Evolutionary conservation across 2,329 filamentous ascomycete species (phyloP), one percentile per base, ranked within the genome.

Genomic region (Fusarium pseudoanthophilum): DNA sequence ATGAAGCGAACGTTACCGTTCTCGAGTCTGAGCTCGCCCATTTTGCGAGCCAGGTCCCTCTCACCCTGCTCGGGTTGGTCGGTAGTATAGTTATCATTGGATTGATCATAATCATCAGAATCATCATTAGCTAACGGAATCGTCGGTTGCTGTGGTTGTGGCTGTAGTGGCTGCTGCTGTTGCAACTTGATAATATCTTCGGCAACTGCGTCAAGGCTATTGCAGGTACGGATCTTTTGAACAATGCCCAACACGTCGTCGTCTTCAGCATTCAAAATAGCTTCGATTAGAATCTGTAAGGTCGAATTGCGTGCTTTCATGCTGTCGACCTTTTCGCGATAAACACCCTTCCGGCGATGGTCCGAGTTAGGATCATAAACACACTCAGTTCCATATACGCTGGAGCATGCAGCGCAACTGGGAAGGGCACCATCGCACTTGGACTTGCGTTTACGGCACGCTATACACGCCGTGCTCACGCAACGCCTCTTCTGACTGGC

Each of bases 281-380:
- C 95, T 79, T 98, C 94, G 71, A 98, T 91, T 42, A 98, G 86
- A n/a, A 95, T 95, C 80, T 98, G 94, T 62, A 98, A 85, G 2
- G 95, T 98, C 40, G 94, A 93, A 78, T 92, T 94, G 71, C 91
- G 91, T 28, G 95, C 95, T 84, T 97, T 97, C 81, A 95, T 88
- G 79, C 90, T 94, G 81, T 97, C 95, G 30, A 93, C 90, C 82
- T 97, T 96, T 83, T 97, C 95, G 79, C 95, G 95, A 82, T 98
- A 98, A 55, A 98, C 96, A 68, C 96, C 96, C 82, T 98, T 98
- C 57, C 96, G 92, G 56, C 96, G 92, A 81, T 98, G 95, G 81
- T 99, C 96, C 66, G 95, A 97, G 80, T 95, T 97, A 7, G 95
- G 95, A 80, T 98, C 95, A 86, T 98, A 98, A 74, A 98, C 88